A percentile compares a stretch with the other conserved stretches of the same genome.
Conservation (phyloP, 2,329 filamentous ascomycete species). For the Fusarium marasasianum region DNA sequence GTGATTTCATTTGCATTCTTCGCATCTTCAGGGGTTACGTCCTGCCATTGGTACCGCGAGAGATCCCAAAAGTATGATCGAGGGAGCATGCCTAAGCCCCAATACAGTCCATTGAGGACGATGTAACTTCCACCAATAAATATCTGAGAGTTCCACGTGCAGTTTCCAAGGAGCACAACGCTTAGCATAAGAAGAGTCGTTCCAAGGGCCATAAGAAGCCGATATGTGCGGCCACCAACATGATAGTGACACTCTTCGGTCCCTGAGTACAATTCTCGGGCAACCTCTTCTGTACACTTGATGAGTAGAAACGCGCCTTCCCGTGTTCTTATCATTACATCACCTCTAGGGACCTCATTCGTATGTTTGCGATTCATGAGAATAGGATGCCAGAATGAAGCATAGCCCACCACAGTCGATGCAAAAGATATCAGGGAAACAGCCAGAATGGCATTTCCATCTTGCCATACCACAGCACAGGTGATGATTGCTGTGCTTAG, state of each 20-base stretch:
- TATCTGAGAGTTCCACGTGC: conserved; percentile 68
- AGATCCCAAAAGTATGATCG: conserved; percentile 65
- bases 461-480: conserved; percentile 52
- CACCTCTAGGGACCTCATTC: conserved; percentile 61
- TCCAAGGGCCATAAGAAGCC: conserved; percentile 64
- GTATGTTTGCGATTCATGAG: conserved; percentile 61
- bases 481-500: conserved; percentile 59
- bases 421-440: conserved; percentile 62
- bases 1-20: conserved; percentile 47
- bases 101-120: conserved; percentile 67
- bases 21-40: conserved; percentile 54
- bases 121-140: conserved; percentile 68
- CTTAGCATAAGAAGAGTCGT: conserved; percentile 70
- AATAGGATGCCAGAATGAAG: conserved; percentile 66
- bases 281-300: conserved; percentile 66
- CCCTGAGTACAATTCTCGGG: conserved; percentile 69
- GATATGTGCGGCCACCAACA: conserved; percentile 58
- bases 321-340: conserved; percentile 69
- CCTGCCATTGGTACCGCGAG: conserved; percentile 57
- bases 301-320: conserved; percentile 68
- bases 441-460: conserved; percentile 52
- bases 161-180: conserved; percentile 70
- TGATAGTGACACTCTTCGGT: conserved; percentile 69
- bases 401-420: conserved; percentile 64
- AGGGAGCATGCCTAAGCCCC: conserved; percentile 62